Base-by-base conservation (phyloP, 2,329 filamentous ascomycete species). In the Apiospora koreana region DNA sequence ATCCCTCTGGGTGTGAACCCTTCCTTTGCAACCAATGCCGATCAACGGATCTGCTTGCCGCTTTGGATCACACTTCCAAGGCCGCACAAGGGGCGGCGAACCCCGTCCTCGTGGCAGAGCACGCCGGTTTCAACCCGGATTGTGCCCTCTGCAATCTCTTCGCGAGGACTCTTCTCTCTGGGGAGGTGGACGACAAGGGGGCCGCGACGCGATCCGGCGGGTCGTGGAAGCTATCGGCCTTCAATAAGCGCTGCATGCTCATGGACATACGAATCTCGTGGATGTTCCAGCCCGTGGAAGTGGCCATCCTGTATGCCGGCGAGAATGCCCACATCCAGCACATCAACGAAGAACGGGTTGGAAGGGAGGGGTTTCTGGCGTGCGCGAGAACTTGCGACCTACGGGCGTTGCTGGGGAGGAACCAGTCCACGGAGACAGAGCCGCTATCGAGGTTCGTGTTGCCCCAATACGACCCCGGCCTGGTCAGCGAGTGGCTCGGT, bases 101-200 rank as follows among this genome's bases (percentile, higher is more conserved):
- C 38, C 42, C 64, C 0, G 1, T 65, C 38, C 14, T 18, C 12
- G 64, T 65, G 12, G 64, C 12, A 14, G 64, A 65, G 12, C 38
- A 35, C 14, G n/a, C 28, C n/a, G 64, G 64, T 12, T 6, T 45
- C 2, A n/a, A 65, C 64, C 64, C 38, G 25, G 38, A 45, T 12
- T 65, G 64, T 28, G 64, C 38, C 23, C 38, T 43, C 14, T 28
- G 64, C 64, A 31, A n/a, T n/a, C 64, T 65, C n/a, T 65, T 65
- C n/a, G 25, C 38, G 38, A 18, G n/a, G 14, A 43, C 64, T 8
- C 16, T 65, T 25, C 38, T 65, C 9, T 65, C 64, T 3, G 41
- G 14, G 2, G 38, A 31, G n/a, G 38, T 23, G n/a, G n/a, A 42
- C 64, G 38, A 25, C 8, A 25, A 25, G 21, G 12, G 3, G 38